phyloP scores from a whole-genome alignment of 148 eudicot species.

The Fagopyrum homotropicum region DNA sequence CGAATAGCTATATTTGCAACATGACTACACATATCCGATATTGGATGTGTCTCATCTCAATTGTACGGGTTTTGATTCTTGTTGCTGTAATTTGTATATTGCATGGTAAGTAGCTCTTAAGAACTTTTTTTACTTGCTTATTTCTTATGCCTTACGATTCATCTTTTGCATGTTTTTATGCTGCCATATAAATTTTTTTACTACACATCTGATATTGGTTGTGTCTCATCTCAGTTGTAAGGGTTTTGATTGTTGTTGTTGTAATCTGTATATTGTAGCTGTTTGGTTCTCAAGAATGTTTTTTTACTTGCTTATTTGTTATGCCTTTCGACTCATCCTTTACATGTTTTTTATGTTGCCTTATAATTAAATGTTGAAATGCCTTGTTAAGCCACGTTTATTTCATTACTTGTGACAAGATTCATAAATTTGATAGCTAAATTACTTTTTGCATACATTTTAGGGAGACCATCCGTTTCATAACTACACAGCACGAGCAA shows the following conservation, averaged over 20 bases:
- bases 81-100: background rate
- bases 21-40: background rate
- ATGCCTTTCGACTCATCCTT: background rate
- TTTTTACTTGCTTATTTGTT: background rate
- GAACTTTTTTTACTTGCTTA: background rate
- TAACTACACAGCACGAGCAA: slow-evolving; percentile 74
- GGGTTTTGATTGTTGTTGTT: background rate
- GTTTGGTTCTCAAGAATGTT: background rate
- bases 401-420: background rate
- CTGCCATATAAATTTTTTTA: no score
- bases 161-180: background rate
- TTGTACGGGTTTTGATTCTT: background rate
- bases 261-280: background rate
- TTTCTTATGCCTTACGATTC: background rate
- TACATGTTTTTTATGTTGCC: background rate
- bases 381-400: background rate
- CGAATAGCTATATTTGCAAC: background rate
- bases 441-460: slow-evolving; percentile 15
- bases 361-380: background rate
- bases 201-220: background rate
- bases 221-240: background rate
- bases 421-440: background rate
- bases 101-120: background rate
- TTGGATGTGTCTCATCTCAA: background rate
- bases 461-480: slow-evolving; percentile 95